These are phyloP conservation scores for Bolboschoenoplectus hybrid DNA, from an alignment of 202 grass and related monocot species.

Conservation along the genomic window DNA sequence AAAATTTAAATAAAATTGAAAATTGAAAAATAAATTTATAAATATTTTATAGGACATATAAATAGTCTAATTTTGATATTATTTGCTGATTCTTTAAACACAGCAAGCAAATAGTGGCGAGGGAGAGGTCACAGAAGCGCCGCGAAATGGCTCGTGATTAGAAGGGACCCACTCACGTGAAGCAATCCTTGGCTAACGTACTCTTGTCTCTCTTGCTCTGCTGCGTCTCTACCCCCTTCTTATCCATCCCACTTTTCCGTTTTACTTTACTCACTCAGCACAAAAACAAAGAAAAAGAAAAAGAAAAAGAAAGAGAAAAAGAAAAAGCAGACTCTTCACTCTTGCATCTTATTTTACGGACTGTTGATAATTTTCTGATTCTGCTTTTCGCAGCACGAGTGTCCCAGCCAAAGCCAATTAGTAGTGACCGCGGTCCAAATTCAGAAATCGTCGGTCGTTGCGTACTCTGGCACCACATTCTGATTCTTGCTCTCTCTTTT, in stretches of 20 bases:
- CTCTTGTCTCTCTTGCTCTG: constrained; percentile 25
- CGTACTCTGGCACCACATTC: not conserved
- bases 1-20: too few species aligned
- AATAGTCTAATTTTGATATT: too few species aligned
- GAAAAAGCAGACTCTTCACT: not conserved
- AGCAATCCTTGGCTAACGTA: constrained; percentile 38
- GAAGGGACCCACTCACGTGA: constrained; percentile 41
- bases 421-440: constrained; percentile 13
- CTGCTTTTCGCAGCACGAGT: not conserved
- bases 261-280: not conserved
- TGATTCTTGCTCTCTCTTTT: not conserved
- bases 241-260: constrained; percentile 18
- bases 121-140: not conserved
- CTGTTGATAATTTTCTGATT: not conserved
- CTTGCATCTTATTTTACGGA: not conserved
- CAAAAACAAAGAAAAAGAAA: not conserved
- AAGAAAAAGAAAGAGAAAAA: not conserved
- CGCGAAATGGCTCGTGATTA: constrained; percentile 27
- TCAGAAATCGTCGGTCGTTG: constrained; percentile 22
- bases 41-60: too few species aligned
- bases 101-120: not conserved
- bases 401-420: not conserved
- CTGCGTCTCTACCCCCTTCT: not conserved
- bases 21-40: too few species aligned
- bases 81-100: not conserved